These are phyloP conservation scores for Beta macrorhiza DNA, from an alignment of 179 eudicot species.

Conservation along the genomic window DNA sequence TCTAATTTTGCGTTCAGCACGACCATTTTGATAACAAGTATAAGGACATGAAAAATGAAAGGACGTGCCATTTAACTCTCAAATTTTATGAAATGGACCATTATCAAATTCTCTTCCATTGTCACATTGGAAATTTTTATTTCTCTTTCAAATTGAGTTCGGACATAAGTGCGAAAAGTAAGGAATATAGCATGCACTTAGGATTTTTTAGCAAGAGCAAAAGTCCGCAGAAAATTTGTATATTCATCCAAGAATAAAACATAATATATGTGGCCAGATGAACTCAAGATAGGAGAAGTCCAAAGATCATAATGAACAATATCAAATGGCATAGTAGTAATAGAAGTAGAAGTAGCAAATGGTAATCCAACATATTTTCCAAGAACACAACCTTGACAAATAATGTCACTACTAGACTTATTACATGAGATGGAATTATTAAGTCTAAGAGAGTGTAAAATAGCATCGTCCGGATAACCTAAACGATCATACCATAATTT, in stretches of 20 bases:
- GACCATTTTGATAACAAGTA: background rate
- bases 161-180: background rate
- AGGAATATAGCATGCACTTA: background rate
- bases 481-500: background rate
- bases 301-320: too few relatives aligned
- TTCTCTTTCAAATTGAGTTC: background rate
- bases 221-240: background rate
- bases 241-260: background rate
- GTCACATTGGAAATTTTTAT: too few relatives aligned
- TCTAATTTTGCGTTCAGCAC: too few relatives aligned
- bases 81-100: background rate
- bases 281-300: too few relatives aligned
- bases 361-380: background rate
- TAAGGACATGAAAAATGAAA: background rate
- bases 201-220: background rate
- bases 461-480: background rate
- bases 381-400: background rate
- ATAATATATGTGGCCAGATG: too few relatives aligned
- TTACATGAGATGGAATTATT: background rate
- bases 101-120: too few relatives aligned
- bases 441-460: background rate
- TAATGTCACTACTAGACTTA: background rate
- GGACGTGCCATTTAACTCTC: background rate
- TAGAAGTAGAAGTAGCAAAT: too few relatives aligned
- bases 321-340: too few relatives aligned